Evolutionary conservation across 352 stramenopile genomes (phyloP).

Genomic region (Globisporangium megalacanthum): DNA sequence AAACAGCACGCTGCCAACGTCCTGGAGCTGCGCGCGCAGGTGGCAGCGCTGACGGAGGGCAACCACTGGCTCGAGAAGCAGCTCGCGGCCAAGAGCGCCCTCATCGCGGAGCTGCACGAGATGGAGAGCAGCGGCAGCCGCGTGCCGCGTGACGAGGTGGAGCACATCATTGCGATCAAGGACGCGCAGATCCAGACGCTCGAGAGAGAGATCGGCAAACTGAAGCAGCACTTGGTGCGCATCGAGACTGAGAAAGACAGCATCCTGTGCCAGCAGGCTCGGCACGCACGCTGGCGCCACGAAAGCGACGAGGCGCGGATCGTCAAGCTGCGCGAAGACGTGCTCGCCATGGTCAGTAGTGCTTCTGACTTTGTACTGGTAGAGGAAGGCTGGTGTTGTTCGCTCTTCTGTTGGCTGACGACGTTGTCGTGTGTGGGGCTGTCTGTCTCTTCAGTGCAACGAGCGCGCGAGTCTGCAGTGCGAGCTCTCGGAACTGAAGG

Average conservation of each 20-base stretch:
- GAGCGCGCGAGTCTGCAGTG: conserved; percentile 44
- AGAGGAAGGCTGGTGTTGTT: conserved; percentile 4
- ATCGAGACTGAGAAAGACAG: conserved; percentile 52
- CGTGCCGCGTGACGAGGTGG: conserved; percentile 28
- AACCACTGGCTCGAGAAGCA: conserved; percentile 61
- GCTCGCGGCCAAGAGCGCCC: conserved; percentile 45
- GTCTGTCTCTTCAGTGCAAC: conserved; percentile 32
- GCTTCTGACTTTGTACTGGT: not conserved
- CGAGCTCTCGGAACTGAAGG: conserved; percentile 50
- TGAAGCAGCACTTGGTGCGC: conserved; percentile 35
- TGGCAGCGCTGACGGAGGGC: conserved; percentile 49
- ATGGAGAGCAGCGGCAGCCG: conserved; percentile 26
- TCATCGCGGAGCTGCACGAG: conserved; percentile 45
- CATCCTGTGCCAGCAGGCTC: conserved; percentile 44
- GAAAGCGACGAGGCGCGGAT: conserved; percentile 49
- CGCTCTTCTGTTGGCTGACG: not conserved
- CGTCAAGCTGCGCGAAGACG: conserved; percentile 43
- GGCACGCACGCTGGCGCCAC: conserved; percentile 33
- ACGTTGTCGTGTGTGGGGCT: conserved; percentile 5
- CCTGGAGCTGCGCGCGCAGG: conserved; percentile 55
- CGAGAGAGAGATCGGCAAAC: conserved; percentile 45
- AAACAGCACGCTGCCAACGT: conserved; percentile 64
- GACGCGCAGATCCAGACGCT: conserved; percentile 51
- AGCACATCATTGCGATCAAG: conserved; percentile 46
- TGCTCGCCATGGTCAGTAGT: conserved; percentile 43